phyloP scores from a whole-genome alignment of 345 rosid species.

The Erodium maritimum region DNA sequence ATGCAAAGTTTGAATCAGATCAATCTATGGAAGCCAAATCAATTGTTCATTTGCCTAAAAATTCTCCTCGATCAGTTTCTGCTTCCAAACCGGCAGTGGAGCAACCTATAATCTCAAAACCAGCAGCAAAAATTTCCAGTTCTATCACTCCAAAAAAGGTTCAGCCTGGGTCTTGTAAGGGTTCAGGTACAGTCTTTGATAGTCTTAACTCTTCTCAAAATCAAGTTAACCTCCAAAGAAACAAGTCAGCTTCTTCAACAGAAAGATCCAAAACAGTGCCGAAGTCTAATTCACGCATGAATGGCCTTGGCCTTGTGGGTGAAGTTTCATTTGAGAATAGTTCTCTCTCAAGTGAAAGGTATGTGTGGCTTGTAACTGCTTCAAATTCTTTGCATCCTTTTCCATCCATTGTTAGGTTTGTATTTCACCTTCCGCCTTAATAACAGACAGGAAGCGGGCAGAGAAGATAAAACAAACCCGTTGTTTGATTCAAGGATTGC shows the following conservation, averaged over 20 bases:
- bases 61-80: constrained; percentile 30
- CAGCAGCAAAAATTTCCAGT: constrained; percentile 30
- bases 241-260: constrained; percentile 28
- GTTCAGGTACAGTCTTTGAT: constrained; percentile 23
- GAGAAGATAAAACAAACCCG: constrained; percentile 27
- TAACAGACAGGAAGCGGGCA: constrained; percentile 32
- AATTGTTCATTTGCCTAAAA: constrained; percentile 30
- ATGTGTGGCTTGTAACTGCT: constrained; percentile 13
- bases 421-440: constrained; percentile 3
- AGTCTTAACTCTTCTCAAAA: constrained; percentile 28
- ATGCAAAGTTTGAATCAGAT: constrained; percentile 29
- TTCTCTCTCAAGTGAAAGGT: constrained; percentile 29
- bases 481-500: constrained; percentile 37
- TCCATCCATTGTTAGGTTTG: neutral
- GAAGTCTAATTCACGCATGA: constrained; percentile 26
- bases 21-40: constrained; percentile 27
- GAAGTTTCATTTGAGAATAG: constrained; percentile 32
- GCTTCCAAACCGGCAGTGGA: constrained; percentile 25
- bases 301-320: constrained; percentile 19
- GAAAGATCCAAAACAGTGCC: constrained; percentile 41
- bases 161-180: constrained; percentile 32
- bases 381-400: constrained; percentile 4
- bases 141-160: constrained; percentile 30
- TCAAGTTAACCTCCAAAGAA: constrained; percentile 34
- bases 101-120: constrained; percentile 30